Evolutionary conservation across 148 eudicot species (phyloP), one percentile per base, ranked within the genome.

Genomic region (Vaccinium vitisidaea): DNA sequence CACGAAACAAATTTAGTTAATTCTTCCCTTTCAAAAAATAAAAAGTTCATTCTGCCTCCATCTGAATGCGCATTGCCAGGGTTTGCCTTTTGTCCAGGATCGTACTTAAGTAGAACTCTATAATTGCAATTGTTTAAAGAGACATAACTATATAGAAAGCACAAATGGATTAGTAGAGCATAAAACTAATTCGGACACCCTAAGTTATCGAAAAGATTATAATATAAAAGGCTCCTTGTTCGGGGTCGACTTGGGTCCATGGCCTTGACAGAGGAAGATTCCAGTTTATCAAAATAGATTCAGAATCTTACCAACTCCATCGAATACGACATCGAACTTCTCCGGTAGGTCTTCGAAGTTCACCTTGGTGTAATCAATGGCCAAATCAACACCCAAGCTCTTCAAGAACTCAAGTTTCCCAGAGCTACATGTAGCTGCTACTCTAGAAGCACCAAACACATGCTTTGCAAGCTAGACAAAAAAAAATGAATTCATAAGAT

Each of bases 351-450:
- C 99, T 92, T 97, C 98, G 48, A 92, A 95, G 71, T 94, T 95
- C 84, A 93, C 94, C 84, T 92, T 95, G 0, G 93, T 93, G 91
- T 97, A 97, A 85, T 97, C 98, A 54, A 97, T 95, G 8, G 98
- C 91, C 58, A 92, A 85, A 90, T 97, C 99, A 39, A 86, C 97
- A 23, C 99, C 99, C 80, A 97, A 84, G 83, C 96, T 93, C 88
- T 88, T 97, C 55, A 97, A 79, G 80, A 97, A 86, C 8, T 97
- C 99, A 61, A 89, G 61, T 83, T 97, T 97, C n/a, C 93, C 91
- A 3, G 99, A 92, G 90, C 99, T 97, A 54, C 98, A 88, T 12
- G 99, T 97, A 19, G 99, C 98, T 80, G 98, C 99, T 23, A 95
- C 95, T 89, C 82, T 93, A 55, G 98, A 97, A 75, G 99, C 98